phyloP scores from a whole-genome alignment of 495 filamentous ascomycete genomes.

The Physcia stellaris region DNA sequence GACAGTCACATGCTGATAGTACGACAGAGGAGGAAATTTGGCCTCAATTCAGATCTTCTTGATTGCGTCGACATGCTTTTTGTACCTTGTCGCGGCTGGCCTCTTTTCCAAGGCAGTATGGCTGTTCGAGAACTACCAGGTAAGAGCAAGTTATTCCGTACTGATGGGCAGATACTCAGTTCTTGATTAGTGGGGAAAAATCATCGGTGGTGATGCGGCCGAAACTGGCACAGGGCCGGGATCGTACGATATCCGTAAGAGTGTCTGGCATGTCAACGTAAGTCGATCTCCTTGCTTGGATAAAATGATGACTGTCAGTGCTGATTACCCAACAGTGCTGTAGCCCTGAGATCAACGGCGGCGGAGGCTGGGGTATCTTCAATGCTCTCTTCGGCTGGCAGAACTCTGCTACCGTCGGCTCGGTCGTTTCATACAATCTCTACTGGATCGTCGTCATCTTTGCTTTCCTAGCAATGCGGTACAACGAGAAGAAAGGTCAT shows the following conservation, averaged over 20 bases:
- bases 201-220: constrained; percentile 56
- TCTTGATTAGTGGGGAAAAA: constrained; percentile 41
- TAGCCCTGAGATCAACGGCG: constrained; percentile 54
- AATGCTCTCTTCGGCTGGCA: constrained; percentile 72
- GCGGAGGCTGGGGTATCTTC: constrained; percentile 83
- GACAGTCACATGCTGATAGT: background rate
- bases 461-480: constrained; percentile 47
- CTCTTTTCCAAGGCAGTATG: constrained; percentile 67
- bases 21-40: constrained; percentile 41
- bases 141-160: constrained; percentile 1
- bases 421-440: constrained; percentile 66
- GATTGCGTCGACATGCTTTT: constrained; percentile 64
- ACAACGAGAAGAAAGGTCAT: constrained; percentile 51
- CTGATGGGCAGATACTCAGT: background rate
- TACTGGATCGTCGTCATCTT: constrained; percentile 66
- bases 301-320: background rate
- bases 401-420: constrained; percentile 73
- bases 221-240: constrained; percentile 69
- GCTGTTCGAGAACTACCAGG: constrained; percentile 46
- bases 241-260: constrained; percentile 73
- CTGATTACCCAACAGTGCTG: constrained; percentile 45
- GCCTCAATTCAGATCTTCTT: constrained; percentile 66
- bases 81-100: constrained; percentile 78
- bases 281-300: constrained; percentile 21
- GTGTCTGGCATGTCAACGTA: constrained; percentile 86